phyloP scores from a whole-genome alignment of 1,284 basidiomycete genomes.

The Trichosporon sp. region DNA sequence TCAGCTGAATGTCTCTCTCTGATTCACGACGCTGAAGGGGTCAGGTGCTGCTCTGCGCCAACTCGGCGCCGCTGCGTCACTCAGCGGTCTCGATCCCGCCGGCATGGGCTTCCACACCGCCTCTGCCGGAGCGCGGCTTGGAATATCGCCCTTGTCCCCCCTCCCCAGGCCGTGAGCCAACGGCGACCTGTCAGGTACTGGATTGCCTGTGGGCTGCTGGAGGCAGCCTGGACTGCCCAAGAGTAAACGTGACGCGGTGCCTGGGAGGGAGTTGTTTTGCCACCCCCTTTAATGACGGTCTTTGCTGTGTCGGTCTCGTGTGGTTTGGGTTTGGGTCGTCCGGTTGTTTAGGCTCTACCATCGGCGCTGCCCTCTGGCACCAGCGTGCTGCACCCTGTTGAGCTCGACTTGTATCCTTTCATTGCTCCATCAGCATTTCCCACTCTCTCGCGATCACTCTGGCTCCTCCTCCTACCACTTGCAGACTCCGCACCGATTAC shows the following conservation, averaged over 20 bases:
- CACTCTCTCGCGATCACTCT: not conserved
- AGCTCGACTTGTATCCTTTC: not conserved
- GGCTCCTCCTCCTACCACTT: not conserved
- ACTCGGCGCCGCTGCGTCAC: not conserved
- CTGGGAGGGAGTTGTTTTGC: not conserved
- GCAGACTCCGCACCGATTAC: constrained; percentile 1
- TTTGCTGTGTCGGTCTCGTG: not conserved
- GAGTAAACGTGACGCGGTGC: constrained; percentile 1
- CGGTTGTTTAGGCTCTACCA: not conserved
- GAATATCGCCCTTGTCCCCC: not conserved
- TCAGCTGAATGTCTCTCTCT: not conserved
- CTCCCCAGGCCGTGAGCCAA: too few species aligned
- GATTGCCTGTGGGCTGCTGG: too few species aligned
- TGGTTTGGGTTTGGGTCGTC: not conserved
- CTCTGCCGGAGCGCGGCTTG: not conserved
- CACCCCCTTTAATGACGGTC: constrained; percentile 2
- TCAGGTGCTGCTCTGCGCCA: not conserved
- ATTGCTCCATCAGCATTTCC: not conserved
- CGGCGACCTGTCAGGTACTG: too few species aligned
- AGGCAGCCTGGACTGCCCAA: not conserved
- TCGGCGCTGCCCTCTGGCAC: not conserved
- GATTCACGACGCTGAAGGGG: not conserved
- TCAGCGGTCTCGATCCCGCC: not conserved
- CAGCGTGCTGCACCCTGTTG: not conserved
- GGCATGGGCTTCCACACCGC: not conserved